phyloP scores from a whole-genome alignment of 805 yeast species.

The Schwanniomyces yamadae region DNA sequence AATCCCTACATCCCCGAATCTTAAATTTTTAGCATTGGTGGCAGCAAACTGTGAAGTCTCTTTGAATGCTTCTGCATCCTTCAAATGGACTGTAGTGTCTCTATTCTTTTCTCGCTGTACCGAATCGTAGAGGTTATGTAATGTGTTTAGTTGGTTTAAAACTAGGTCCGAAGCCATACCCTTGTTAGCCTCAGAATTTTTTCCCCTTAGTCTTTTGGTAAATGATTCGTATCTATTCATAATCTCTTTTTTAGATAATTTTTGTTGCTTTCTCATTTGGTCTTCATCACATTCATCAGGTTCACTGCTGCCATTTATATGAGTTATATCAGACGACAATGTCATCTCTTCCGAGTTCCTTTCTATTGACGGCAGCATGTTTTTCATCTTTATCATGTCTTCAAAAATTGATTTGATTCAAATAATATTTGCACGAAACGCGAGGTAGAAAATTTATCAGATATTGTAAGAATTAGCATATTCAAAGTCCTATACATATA shows the following conservation, averaged over 20 bases:
- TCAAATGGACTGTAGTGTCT: constrained; percentile 36
- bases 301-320: too few relatives aligned
- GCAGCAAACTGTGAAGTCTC: constrained; percentile 63
- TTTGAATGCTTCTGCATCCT: constrained; percentile 63
- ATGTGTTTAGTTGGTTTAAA: constrained; percentile 40
- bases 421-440: too few relatives aligned
- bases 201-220: constrained; percentile 25
- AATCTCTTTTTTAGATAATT: constrained; percentile 14
- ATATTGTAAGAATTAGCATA: neutral
- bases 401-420: too few relatives aligned
- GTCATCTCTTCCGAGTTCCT: too few relatives aligned
- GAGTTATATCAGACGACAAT: too few relatives aligned
- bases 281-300: constrained; percentile 2
- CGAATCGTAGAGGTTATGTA: constrained; percentile 46
- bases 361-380: too few relatives aligned
- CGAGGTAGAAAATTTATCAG: too few relatives aligned
- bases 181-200: constrained; percentile 52
- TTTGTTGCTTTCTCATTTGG: constrained; percentile 22
- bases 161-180: constrained; percentile 58
- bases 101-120: constrained; percentile 35
- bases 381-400: too few relatives aligned
- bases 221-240: constrained; percentile 28
- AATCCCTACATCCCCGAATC: constrained; percentile 55
- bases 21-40: constrained; percentile 59
- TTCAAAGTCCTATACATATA: neutral